Evolutionary conservation across 768 basidiomycete species (phyloP).

Genomic region (Podaxis rugospora): DNA sequence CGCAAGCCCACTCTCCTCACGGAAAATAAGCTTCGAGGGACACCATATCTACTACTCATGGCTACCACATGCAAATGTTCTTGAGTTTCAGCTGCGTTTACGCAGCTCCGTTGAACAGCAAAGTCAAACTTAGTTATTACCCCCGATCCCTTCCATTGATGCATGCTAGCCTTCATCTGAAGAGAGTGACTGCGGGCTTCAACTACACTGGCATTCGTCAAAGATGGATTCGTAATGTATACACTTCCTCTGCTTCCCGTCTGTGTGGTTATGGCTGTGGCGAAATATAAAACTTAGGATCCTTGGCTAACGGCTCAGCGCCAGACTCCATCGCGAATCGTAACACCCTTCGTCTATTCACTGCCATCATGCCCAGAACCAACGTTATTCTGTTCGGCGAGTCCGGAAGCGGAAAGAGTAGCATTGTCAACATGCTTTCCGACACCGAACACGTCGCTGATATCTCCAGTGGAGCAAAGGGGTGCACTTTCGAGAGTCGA

Average conservation of each 20-base stretch:
- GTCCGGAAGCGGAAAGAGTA: constrained; percentile 25
- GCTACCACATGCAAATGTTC: neutral
- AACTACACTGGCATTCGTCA: too few relatives aligned
- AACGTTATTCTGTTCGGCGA: constrained; percentile 35
- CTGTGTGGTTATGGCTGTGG: neutral
- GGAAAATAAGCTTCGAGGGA: neutral
- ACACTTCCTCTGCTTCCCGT: neutral
- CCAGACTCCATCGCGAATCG: neutral
- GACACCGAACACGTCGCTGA: constrained; percentile 16
- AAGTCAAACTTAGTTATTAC: neutral
- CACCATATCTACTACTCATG: neutral
- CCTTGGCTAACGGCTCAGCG: neutral
- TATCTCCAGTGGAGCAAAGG: constrained; percentile 25
- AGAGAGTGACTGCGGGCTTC: too few relatives aligned
- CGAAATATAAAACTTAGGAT: neutral
- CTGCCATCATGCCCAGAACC: neutral
- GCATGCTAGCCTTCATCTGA: neutral
- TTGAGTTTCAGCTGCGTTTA: neutral
- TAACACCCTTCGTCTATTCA: neutral
- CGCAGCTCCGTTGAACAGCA: neutral
- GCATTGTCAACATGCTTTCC: constrained; percentile 28
- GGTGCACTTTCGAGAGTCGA: constrained; percentile 31
- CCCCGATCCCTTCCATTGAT: neutral
- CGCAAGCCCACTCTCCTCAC: neutral
- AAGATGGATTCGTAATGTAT: too few relatives aligned